Base-by-base conservation (phyloP, 106 monocot genomes). In the Triglochin maritima region DNA sequence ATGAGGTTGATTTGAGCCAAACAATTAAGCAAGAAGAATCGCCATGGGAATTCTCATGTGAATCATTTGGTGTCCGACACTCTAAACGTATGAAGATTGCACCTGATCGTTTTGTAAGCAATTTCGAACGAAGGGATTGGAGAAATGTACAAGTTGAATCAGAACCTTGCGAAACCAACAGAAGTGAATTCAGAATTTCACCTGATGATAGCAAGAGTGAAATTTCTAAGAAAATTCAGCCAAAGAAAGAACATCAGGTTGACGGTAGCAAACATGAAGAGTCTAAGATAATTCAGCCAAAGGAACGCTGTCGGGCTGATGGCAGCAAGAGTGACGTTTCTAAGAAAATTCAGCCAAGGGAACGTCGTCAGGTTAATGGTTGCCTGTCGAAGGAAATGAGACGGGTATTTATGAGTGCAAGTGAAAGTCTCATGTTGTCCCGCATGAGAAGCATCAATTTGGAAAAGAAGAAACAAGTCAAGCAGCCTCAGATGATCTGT, bases 61-160 rank as follows among this genome's bases (percentile, higher is more conserved):
- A 76, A 46, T 66, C 63, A 44, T 60, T 49, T 29, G 72, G 47
- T 71, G 58, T 89, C 56, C 77, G 89, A 52, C 80, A 69, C 49
- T 89, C 89, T 44, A 89, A 85, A 50, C 85, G 85, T 57, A 70
- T 45, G 11, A 89, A 79, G 50, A 47, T 61, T 11, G 49, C 44
- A 17, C 89, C 85, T 17, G 76, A 82, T 45, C 82, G 78, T 48
- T 83, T 85, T 78, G 62, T 71, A 29, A 17, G 62, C 13, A n/a
- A 11, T 57, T 78, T 56, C 60, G 41, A 60, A 6, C 55, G 56
- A 65, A 62, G 15, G 45, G 46, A 17, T 66, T 14, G 16, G 10
- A 42, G 50, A 63, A 66, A 4, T n/a, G 46, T 15, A 10, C 14
- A 10, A 17, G 57, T 9, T 43, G 69, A 59, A 12, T 59, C 44